A percentile compares a stretch with the other conserved stretches of the same genome.
Evolutionary conservation across 1,284 basidiomycete species (phyloP).

Genomic region (Sparassis latifolia): DNA sequence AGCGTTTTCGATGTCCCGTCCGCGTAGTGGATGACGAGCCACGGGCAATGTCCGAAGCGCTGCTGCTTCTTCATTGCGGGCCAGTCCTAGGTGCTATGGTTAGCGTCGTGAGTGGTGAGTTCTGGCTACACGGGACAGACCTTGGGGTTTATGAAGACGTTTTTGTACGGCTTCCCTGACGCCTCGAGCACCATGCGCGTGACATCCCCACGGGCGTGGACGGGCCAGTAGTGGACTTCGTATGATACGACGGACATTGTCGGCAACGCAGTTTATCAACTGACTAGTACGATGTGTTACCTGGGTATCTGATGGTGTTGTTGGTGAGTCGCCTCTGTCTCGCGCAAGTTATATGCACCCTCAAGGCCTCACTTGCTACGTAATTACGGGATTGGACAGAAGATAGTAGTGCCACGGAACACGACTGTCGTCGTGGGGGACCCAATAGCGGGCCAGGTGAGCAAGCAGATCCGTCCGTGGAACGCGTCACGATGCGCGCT

Average conservation of each 20-base stretch:
- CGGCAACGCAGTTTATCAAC: too few relatives aligned
- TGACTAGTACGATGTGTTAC: too few relatives aligned
- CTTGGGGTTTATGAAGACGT: not conserved
- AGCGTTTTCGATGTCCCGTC: not conserved
- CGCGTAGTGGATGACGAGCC: not conserved
- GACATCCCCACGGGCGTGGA: not conserved
- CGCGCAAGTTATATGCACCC: too few relatives aligned
- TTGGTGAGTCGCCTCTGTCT: too few relatives aligned
- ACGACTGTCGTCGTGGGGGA: too few relatives aligned
- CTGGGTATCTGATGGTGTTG: too few relatives aligned
- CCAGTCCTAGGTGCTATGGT: not conserved
- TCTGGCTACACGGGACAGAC: not conserved
- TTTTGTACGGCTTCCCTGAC: not conserved
- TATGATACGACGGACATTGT: not conserved
- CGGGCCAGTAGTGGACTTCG: not conserved
- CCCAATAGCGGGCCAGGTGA: too few relatives aligned
- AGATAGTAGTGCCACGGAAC: too few relatives aligned
- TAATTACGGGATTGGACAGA: too few relatives aligned
- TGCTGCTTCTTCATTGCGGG: not conserved
- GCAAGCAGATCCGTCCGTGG: too few relatives aligned
- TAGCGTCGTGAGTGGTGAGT: not conserved
- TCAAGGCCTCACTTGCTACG: too few relatives aligned
- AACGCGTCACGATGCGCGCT: too few relatives aligned
- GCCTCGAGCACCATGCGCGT: not conserved
- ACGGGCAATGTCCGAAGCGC: not conserved